Evolutionary conservation across 2,329 filamentous ascomycete genomes (phyloP), one percentile per base, ranked within the genome.

Genomic region (Macrophomina pseudophaseolina): DNA sequence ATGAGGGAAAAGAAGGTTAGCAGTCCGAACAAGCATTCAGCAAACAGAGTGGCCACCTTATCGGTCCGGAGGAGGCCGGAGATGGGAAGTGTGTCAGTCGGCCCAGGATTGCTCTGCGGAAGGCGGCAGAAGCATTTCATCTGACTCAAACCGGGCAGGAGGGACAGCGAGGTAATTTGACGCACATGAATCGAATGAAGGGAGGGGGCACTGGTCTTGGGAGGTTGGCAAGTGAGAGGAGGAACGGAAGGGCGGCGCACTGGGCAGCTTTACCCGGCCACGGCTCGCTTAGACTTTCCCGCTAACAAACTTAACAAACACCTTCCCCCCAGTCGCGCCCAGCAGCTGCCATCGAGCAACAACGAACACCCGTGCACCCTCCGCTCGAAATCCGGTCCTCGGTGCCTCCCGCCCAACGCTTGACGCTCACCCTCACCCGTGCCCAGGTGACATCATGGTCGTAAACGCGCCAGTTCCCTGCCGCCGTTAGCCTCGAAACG

Each of bases 231-330:
- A 2, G 14, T 11, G 23, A 8, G 48, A 32, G 14, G 52, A 23
- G 5, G 52, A 56, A 16, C 33, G 8, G 52, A 40, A 16, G 33
- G 52, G 18, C 33, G 38, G 4, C 14, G n/a, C 8, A 9, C 28
- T 40, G 28, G 54, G 54, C 38, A 59, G 40, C 54, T 59, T 9
- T 28, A 59, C 18, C 38, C 54, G 54, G n/a, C 7, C 14, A 2
- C 28, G 23, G 14, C 38, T 59, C 54, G 54, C 54, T 59, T 59
- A 59, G n/a, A 59, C 54, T 59, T 59, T 5, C 18, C 54, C 38
- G 23, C 23, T 16, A 59, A 44, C 23, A 30, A 44, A 32, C 54
- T 28, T 44, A n/a, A 46, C 54, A 59, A 59, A 59, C 54, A 56
- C 53, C 33, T 32, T 28, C 7, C 5, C 5, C 49, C 49, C 23